Conservation (phyloP, 805 yeast species). For the Priceomyces fermenticarens region DNA sequence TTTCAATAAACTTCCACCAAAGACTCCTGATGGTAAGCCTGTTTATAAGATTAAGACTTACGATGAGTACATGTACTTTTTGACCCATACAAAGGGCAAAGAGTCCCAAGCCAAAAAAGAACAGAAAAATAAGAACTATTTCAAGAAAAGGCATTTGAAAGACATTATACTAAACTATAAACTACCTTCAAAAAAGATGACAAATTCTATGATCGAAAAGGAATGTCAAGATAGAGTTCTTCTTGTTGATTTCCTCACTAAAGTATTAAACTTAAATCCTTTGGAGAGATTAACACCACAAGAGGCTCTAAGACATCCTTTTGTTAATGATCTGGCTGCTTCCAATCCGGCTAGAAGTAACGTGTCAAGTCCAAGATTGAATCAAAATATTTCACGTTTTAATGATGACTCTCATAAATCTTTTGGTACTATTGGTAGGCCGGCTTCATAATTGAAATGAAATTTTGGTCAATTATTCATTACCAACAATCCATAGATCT, state of each 20-base stretch:
- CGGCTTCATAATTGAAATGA: no score
- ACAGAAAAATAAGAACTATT: slow-evolving; percentile 82
- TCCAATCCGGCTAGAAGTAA: background rate
- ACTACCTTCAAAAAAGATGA: slow-evolving; percentile 57
- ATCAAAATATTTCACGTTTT: no score
- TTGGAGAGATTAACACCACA: slow-evolving; percentile 96
- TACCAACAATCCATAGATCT: no score
- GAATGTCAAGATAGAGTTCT: slow-evolving; percentile 72
- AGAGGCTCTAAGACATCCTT: slow-evolving; percentile 90
- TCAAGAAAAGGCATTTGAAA: slow-evolving; percentile 57
- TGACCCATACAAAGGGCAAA: slow-evolving; percentile 23
- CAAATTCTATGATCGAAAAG: slow-evolving; percentile 52
- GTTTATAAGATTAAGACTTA: slow-evolving; percentile 29
- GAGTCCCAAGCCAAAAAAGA: slow-evolving; percentile 43
- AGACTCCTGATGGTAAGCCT: slow-evolving; percentile 23
- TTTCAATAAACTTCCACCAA: slow-evolving; percentile 43
- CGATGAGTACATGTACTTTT: slow-evolving; percentile 34
- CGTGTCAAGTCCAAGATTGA: background rate
- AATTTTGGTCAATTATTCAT: no score
- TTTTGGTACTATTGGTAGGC: no score
- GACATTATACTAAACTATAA: slow-evolving; percentile 80
- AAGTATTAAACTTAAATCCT: slow-evolving; percentile 81
- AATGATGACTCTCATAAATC: no score
- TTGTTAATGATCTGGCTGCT: slow-evolving; percentile 45
- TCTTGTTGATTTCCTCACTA: slow-evolving; percentile 72